Conservation (phyloP, 179 eudicot species). For the Vitellaria paradoxa region DNA sequence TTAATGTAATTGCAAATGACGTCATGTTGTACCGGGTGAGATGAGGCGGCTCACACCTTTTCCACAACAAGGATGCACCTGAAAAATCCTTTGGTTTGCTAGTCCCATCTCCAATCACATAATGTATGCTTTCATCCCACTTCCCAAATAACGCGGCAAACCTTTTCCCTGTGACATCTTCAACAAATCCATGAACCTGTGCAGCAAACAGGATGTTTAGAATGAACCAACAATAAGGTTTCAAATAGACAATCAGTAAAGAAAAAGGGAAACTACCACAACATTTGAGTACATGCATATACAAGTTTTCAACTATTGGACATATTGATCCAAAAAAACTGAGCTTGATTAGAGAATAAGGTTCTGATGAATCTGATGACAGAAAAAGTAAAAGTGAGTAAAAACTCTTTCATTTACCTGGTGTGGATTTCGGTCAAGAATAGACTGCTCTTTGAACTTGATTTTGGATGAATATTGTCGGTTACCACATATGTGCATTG, state of each 20-base stretch:
- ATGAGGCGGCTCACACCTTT: slow-evolving; percentile 49
- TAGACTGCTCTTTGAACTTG: slow-evolving; percentile 84
- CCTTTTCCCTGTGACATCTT: slow-evolving; percentile 62
- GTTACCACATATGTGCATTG: slow-evolving; percentile 80
- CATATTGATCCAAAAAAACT: neutral
- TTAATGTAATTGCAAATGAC: slow-evolving; percentile 76
- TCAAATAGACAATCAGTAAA: neutral
- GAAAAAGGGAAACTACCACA: neutral
- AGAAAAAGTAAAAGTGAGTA: neutral
- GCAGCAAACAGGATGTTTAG: neutral
- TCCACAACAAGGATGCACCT: slow-evolving; percentile 64
- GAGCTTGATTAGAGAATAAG: neutral
- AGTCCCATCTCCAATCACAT: slow-evolving; percentile 49
- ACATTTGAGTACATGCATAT: neutral
- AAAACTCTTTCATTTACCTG: slow-evolving; percentile 48
- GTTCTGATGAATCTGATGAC: neutral
- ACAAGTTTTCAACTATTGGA: neutral
- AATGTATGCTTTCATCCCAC: slow-evolving; percentile 80
- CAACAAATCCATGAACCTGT: slow-evolving; percentile 84
- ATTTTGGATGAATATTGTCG: slow-evolving; percentile 80
- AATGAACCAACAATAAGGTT: neutral
- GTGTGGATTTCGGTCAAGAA: slow-evolving; percentile 85
- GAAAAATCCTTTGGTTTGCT: slow-evolving; percentile 48
- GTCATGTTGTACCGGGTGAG: slow-evolving; percentile 84
- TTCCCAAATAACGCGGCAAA: slow-evolving; percentile 68